A percentile compares a stretch with the other conserved stretches of the same genome.
Conservation (phyloP, 345 rosid genomes). For the Rubroshorea leprosula region DNA sequence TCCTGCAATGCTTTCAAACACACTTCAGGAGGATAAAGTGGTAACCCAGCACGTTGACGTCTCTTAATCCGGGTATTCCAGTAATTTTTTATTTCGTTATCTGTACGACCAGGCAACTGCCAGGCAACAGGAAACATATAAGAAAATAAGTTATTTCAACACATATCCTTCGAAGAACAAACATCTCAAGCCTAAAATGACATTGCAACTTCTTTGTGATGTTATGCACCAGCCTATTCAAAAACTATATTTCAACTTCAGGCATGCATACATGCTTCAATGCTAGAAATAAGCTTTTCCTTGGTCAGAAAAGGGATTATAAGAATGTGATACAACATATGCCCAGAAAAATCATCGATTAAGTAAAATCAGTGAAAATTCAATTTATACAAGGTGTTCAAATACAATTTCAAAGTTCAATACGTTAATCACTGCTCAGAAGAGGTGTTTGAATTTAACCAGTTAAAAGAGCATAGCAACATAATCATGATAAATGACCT, state of each 20-base stretch:
- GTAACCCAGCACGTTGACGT: conserved; percentile 90
- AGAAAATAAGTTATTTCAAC: conserved; percentile 1
- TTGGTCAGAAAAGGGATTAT: too few relatives aligned
- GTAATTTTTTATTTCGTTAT: conserved; percentile 97
- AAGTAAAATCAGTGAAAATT: too few relatives aligned
- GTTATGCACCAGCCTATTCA: too few relatives aligned
- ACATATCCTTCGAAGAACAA: neutral
- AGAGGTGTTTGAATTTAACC: neutral
- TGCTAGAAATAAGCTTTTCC: neutral
- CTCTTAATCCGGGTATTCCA: conserved; percentile 98
- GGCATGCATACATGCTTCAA: neutral
- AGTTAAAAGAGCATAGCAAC: neutral
- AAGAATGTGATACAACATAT: too few relatives aligned
- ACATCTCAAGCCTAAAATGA: neutral
- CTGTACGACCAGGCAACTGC: conserved; percentile 97
- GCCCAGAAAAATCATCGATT: too few relatives aligned
- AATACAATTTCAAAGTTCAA: neutral
- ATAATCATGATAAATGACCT: neutral
- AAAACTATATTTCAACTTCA: too few relatives aligned
- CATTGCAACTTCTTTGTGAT: neutral
- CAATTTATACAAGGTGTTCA: too few relatives aligned
- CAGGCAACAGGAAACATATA: conserved; percentile 6
- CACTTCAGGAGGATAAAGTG: conserved; percentile 87
- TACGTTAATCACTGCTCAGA: neutral
- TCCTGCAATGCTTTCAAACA: conserved; percentile 56